Conservation (phyloP, 768 basidiomycete genomes). For the Rhodosporidiobolus odoratus region DNA sequence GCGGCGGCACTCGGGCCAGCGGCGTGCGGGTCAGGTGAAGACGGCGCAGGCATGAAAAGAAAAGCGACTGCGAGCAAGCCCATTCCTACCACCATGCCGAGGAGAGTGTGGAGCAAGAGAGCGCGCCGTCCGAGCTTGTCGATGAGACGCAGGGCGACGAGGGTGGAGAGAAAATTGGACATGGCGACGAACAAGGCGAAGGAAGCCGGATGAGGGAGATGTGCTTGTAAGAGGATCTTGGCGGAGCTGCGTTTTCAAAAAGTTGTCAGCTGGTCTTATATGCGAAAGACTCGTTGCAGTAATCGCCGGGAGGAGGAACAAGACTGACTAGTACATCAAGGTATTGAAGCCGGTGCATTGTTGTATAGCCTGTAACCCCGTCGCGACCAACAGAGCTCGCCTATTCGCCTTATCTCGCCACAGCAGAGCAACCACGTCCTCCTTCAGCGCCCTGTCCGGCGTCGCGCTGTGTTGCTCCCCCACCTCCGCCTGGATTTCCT, state of each 20-base stretch:
- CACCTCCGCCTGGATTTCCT: constrained; percentile 9
- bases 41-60: constrained; percentile 13
- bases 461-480: not conserved
- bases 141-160: constrained; percentile 31
- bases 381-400: constrained; percentile 29
- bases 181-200: constrained; percentile 37
- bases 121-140: constrained; percentile 27
- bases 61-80: constrained; percentile 27
- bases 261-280: no score
- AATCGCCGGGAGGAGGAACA: not conserved
- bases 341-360: constrained; percentile 25
- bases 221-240: constrained; percentile 29
- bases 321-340: constrained; percentile 11
- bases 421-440: not conserved
- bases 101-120: constrained; percentile 29
- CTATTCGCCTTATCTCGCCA: constrained; percentile 29
- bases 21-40: not conserved
- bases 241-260: not conserved
- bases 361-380: constrained; percentile 31
- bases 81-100: constrained; percentile 35
- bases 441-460: not conserved
- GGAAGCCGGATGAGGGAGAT: constrained; percentile 19
- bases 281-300: no score
- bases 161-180: constrained; percentile 35
- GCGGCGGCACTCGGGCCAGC: constrained; percentile 3